A percentile compares a stretch with the other conserved stretches of the same genome.
Evolutionary conservation across 768 basidiomycete genomes (phyloP).

Genomic region (Tricholomella constricta): DNA sequence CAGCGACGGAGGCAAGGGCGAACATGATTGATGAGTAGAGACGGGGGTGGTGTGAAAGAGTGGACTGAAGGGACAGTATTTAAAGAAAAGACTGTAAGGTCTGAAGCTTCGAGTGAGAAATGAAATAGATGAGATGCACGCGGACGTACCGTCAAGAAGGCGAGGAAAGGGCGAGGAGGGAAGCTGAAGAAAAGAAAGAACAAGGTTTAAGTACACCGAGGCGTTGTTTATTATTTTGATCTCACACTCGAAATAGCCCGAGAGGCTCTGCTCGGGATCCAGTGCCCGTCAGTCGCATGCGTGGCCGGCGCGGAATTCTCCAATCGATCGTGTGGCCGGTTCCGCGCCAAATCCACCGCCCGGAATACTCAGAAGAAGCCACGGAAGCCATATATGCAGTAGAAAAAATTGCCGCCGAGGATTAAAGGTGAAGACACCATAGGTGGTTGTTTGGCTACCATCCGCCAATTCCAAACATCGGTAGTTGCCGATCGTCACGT

Average conservation of each 20-base stretch:
- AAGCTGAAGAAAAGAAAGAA: slow-evolving; percentile 18
- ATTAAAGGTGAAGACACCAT: not conserved
- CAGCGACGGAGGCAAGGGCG: slow-evolving; percentile 39
- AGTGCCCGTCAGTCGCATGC: not conserved
- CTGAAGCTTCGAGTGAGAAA: slow-evolving; percentile 33
- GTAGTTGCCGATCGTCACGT: slow-evolving; percentile 18
- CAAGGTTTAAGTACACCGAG: slow-evolving; percentile 20
- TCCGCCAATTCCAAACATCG: slow-evolving; percentile 19
- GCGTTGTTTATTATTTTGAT: slow-evolving; percentile 6
- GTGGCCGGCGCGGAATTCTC: not conserved
- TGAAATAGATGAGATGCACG: slow-evolving; percentile 33
- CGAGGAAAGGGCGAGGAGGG: slow-evolving; percentile 22
- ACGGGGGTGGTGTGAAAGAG: slow-evolving; percentile 32
- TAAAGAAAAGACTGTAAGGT: slow-evolving; percentile 21
- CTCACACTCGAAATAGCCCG: slow-evolving; percentile 8
- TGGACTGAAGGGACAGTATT: slow-evolving; percentile 22
- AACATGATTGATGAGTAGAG: slow-evolving; percentile 37
- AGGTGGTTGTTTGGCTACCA: slow-evolving; percentile 17
- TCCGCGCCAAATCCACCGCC: not conserved
- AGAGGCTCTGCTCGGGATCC: not conserved
- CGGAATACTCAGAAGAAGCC: not conserved
- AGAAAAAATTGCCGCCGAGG: not conserved
- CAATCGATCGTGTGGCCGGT: not conserved
- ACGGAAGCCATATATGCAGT: not conserved
- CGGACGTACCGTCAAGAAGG: slow-evolving; percentile 33